Percentiles rank a stretch among this genome's conserved stretches.
phyloP scores from a whole-genome alignment of 768 basidiomycete genomes.

The Mycena maculata region DNA sequence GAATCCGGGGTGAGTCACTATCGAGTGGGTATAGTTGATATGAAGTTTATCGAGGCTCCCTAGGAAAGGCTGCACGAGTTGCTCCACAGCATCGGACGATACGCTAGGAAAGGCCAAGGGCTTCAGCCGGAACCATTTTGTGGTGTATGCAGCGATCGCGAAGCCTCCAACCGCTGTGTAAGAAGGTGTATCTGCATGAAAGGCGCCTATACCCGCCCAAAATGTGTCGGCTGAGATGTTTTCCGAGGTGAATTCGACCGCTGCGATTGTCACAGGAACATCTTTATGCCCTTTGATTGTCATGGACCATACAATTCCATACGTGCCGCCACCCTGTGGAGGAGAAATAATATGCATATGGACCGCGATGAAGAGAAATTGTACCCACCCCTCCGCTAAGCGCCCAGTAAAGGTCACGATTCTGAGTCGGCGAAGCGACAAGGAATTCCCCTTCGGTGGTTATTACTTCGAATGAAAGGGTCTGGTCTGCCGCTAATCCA shows the following conservation, averaged over 20 bases:
- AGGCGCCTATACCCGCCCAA: constrained; percentile 14
- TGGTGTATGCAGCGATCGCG: background rate
- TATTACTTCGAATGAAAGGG: constrained; percentile 51
- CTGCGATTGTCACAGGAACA: constrained; percentile 2
- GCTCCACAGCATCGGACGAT: background rate
- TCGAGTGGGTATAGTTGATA: background rate
- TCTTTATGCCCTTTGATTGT: constrained; percentile 27
- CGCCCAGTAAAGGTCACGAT: constrained; percentile 55
- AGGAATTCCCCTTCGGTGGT: constrained; percentile 51
- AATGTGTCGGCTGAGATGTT: background rate
- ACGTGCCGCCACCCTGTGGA: constrained; percentile 30
- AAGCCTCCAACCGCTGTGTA: constrained; percentile 10
- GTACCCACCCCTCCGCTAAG: constrained; percentile 43
- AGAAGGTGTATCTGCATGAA: background rate
- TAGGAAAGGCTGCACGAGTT: background rate
- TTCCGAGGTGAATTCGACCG: constrained; percentile 7
- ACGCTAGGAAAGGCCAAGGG: constrained; percentile 3
- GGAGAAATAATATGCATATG: background rate
- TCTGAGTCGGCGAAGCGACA: constrained; percentile 46
- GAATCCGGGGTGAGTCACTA: background rate
- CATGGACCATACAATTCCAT: constrained; percentile 31
- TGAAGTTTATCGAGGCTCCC: background rate
- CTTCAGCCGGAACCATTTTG: background rate
- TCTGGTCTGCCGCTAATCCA: constrained; percentile 40
- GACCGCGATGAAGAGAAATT: too few species aligned